Evolutionary conservation across 208 protist species (phyloP), one percentile per base, ranked within the genome.

Genomic region (Acanthamoeba rhysodes): DNA sequence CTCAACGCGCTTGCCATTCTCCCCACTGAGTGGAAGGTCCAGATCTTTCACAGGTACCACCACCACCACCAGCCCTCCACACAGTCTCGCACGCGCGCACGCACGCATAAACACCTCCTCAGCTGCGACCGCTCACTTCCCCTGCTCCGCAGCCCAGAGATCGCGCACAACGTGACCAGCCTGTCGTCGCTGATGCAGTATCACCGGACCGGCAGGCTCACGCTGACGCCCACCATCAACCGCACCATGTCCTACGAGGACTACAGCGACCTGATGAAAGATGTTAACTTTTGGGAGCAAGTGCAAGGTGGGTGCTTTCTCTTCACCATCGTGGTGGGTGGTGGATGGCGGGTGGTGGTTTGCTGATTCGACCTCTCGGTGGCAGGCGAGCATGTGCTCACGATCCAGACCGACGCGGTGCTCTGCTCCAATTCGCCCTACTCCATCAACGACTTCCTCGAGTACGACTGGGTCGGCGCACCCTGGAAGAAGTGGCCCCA

Each of bases 371-470:
- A 8, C 6, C 24, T 12, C 66, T n/a, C 32, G 24, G 66, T 8
- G 29, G n/a, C 72, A 84, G 74, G 74, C 41, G 74, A 84, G 24
- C 37, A 84, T 27, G 37, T 84, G 37, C 74, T 84, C 37, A 84
- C 74, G 5, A 84, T 84, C 74, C 74, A 84, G 74, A 84, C 74
- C 0, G 74, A 84, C 45, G 74, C 74, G 7, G 74, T 84, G 34
- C 41, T 84, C 14, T 84, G 74, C 22, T 50, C 74, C 18, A 45
- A 50, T 9, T 84, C 74, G 74, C 74, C 74, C 45, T 84, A 84
- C 20, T 84, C 74, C 22, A 84, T 84, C 74, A 55, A 84, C 45
- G 74, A 84, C 74, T 84, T 84, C 24, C 74, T 84, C 74, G 74
- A 84, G 32, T 84, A 84, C 37, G 74, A 84, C 41, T 84, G 74